Conservation (phyloP, 352 stramenopile genomes). For the Phytophthora pisi region DNA sequence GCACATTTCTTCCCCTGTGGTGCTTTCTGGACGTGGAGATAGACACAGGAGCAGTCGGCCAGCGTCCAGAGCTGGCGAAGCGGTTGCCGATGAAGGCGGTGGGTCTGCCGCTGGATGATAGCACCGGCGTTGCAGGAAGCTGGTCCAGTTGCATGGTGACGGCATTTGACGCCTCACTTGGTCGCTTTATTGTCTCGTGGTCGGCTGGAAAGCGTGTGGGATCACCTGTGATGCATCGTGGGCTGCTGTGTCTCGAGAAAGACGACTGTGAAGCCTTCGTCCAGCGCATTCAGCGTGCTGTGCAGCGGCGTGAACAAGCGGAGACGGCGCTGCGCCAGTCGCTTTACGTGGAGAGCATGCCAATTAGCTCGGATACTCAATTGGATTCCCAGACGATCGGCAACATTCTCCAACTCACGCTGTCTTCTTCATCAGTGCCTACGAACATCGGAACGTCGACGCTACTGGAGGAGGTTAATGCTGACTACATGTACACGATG, state of each 20-base stretch:
- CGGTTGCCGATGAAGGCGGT: slow-evolving; percentile 64
- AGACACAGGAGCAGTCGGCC: slow-evolving; percentile 1
- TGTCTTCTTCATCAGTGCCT: slow-evolving; percentile 62
- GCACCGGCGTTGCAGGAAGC: slow-evolving; percentile 54
- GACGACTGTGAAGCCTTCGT: slow-evolving; percentile 59
- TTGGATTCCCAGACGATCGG: slow-evolving; percentile 72
- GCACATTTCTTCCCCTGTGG: slow-evolving; percentile 73
- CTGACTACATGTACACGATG: slow-evolving; percentile 93
- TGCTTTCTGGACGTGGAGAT: slow-evolving; percentile 72
- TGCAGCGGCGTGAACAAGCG: slow-evolving; percentile 58
- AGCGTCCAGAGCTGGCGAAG: slow-evolving; percentile 26
- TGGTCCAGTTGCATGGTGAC: slow-evolving; percentile 85
- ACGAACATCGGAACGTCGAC: slow-evolving; percentile 59
- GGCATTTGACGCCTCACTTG: slow-evolving; percentile 51
- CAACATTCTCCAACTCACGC: slow-evolving; percentile 73
- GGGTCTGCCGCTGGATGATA: slow-evolving; percentile 65
- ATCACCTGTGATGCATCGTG: slow-evolving; percentile 62
- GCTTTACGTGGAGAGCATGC: slow-evolving; percentile 82
- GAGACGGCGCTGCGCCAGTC: slow-evolving; percentile 66
- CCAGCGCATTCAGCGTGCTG: slow-evolving; percentile 42
- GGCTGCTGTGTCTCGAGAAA: slow-evolving; percentile 67
- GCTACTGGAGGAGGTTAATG: slow-evolving; percentile 90
- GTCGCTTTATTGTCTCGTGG: slow-evolving; percentile 77
- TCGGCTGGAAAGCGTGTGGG: slow-evolving; percentile 75
- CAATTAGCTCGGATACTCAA: slow-evolving; percentile 65